A percentile compares a stretch with the other conserved stretches of the same genome.
Conservation (phyloP, 345 rosid species). For the Eucalyptus tenuipes region DNA sequence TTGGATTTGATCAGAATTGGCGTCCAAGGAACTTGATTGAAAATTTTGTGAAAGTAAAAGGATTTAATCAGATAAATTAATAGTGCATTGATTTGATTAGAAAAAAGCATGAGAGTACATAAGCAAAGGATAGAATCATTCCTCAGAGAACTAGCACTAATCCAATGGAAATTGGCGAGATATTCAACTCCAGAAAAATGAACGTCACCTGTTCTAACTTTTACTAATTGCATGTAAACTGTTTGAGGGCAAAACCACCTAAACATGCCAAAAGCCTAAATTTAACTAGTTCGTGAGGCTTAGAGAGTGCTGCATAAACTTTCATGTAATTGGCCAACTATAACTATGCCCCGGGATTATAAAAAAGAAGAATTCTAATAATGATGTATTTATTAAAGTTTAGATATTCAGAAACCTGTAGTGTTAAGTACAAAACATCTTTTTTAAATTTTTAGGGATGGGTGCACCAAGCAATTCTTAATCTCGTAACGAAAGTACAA, state of each 20-base stretch:
- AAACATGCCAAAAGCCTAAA: background rate
- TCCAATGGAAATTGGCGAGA: background rate
- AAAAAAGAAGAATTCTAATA: background rate
- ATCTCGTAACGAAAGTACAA: rapidly evolving
- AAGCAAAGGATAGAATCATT: background rate
- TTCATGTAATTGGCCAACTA: background rate
- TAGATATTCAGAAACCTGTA: rapidly evolving
- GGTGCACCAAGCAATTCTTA: background rate
- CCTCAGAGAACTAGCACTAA: background rate
- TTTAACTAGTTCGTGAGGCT: background rate
- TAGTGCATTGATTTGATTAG: background rate
- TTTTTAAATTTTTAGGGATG: rapidly evolving
- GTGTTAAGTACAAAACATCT: too few relatives aligned
- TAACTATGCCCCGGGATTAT: background rate
- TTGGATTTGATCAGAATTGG: background rate
- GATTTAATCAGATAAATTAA: background rate
- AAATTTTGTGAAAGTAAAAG: background rate
- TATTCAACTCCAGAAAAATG: background rate
- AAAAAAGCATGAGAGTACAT: background rate
- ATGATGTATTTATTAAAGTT: background rate
- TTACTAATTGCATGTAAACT: background rate
- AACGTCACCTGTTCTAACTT: background rate
- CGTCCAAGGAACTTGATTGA: background rate
- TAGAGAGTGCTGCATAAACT: background rate
- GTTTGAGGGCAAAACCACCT: background rate